Base-by-base conservation (phyloP, 2,329 filamentous ascomycete genomes). In the Microdochium nivale region DNA sequence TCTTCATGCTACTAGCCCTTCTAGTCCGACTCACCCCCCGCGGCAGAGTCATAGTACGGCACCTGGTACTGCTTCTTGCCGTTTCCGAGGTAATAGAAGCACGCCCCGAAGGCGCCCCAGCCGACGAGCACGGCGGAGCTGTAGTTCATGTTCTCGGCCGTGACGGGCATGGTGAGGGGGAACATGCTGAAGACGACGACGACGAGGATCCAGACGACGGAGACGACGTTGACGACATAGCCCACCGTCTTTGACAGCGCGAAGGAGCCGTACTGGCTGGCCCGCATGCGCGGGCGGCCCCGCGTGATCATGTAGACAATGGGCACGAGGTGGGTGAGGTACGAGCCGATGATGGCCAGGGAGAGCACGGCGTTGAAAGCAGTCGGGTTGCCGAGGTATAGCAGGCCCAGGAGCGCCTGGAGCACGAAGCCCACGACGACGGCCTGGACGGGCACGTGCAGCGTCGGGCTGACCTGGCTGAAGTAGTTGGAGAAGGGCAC, bases 101-200 rank as follows among this genome's bases (percentile, higher is more conserved):
- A 27, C 0, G 59, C 58, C 0, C 70, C 70, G 30, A 68, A 60
- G 0, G 63, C 25, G 1, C 68, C 49, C 70, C 70, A 74, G 0
- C 66, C 71, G 2, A 60, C 61, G 56, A 75, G 58, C 0, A 76
- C 71, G 0, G 74, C 70, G 32, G 65, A 64, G 0, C 67, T 66
- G 51, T 77, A 76, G 44, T 77, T 77, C 71, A 77, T 76, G 16
- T 67, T 72, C 33, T 69, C 62, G 0, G 66, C 52, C 1, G 68
- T 70, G 0, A 73, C 69, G 0, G 72, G 75, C 58, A 70, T 61
- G 0, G 58, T 51, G 1, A 63, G 64, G 1, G 73, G 74, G 33
- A 77, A 74, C 0, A 66, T 72, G 56, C 73, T 73, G 40, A 78
- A 73, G 1, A 75, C 53, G 33, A 73, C 68, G 0, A 70, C 70